Conservation (phyloP, 108 stramenopile species). For the Nannochloropsis gaditana region DNA sequence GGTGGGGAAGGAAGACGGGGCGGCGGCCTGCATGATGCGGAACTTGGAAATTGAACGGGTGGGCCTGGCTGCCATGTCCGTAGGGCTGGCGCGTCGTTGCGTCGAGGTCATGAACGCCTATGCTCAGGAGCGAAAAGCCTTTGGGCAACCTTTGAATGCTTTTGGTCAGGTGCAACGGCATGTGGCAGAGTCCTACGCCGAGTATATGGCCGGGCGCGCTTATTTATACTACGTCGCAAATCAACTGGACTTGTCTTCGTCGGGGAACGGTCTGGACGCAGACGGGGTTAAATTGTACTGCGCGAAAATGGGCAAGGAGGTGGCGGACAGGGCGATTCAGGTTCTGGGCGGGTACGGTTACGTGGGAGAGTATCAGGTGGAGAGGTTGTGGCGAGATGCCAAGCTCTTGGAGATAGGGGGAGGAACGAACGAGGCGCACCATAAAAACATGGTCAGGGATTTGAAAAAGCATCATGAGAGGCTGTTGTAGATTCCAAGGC, state of each 20-base stretch:
- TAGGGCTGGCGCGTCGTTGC: slow-evolving; percentile 82
- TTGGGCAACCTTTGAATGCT: slow-evolving; percentile 68
- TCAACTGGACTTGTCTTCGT: slow-evolving; percentile 64
- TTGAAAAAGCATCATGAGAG: not conserved
- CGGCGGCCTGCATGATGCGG: slow-evolving; percentile 94
- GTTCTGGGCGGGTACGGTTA: slow-evolving; percentile 96
- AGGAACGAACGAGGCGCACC: slow-evolving; percentile 95
- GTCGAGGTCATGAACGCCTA: slow-evolving; percentile 88
- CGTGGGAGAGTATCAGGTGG: slow-evolving; percentile 93
- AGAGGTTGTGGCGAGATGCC: slow-evolving; percentile 94
- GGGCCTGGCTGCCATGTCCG: slow-evolving; percentile 88
- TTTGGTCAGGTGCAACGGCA: slow-evolving; percentile 93
- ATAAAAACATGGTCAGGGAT: slow-evolving; percentile 88
- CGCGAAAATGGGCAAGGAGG: slow-evolving; percentile 86
- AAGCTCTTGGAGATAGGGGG: slow-evolving; percentile 99
- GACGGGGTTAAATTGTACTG: slow-evolving; percentile 97
- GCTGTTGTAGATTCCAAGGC: not conserved
- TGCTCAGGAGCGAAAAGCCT: slow-evolving; percentile 76
- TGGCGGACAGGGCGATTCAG: slow-evolving; percentile 95
- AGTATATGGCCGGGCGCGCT: slow-evolving; percentile 77
- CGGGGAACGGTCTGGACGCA: slow-evolving; percentile 69
- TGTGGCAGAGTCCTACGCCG: slow-evolving; percentile 86
- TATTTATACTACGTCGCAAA: slow-evolving; percentile 84
- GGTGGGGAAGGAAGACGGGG: slow-evolving; percentile 81
- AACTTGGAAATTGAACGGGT: slow-evolving; percentile 97